phyloP scores from a whole-genome alignment of 257 asterid genomes.

The Eustoma russellianum region DNA sequence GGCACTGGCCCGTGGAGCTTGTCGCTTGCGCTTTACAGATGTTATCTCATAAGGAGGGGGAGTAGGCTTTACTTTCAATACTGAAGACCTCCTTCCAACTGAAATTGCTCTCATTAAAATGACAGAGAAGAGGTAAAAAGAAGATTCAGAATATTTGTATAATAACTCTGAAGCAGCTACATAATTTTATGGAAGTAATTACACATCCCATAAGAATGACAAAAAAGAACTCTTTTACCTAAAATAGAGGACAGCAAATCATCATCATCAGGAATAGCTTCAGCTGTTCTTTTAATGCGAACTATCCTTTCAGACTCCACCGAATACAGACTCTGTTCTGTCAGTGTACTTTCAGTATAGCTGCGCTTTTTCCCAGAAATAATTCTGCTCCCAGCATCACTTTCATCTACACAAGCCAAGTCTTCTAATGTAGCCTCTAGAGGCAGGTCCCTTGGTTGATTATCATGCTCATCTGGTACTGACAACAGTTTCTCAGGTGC shows the following conservation, averaged over 20 bases:
- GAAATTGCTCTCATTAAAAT: too few relatives aligned
- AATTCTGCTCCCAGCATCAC: conserved; percentile 62
- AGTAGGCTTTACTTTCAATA: conserved; percentile 70
- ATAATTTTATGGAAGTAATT: too few relatives aligned
- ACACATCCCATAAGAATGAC: conserved; percentile 1
- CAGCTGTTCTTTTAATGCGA: conserved; percentile 49
- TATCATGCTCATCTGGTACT: conserved; percentile 36
- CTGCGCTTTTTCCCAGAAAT: conserved; percentile 77
- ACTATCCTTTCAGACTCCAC: conserved; percentile 72
- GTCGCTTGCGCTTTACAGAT: conserved; percentile 54
- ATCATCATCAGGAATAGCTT: conserved; percentile 79
- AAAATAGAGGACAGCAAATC: conserved; percentile 88
- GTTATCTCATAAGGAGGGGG: conserved; percentile 64
- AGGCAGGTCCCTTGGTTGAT: conserved; percentile 31
- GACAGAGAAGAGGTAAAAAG: too few relatives aligned
- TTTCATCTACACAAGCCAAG: conserved; percentile 35
- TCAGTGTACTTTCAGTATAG: conserved; percentile 76
- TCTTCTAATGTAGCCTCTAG: conserved; percentile 46
- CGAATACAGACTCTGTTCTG: conserved; percentile 82
- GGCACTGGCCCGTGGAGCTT: conserved; percentile 47
- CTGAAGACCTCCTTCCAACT: conserved; percentile 80
- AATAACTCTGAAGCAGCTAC: too few relatives aligned
- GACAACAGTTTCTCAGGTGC: conserved; percentile 70
- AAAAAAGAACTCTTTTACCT: conserved; percentile 38
- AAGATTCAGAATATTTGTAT: too few relatives aligned